Evolutionary conservation across 2,329 filamentous ascomycete species (phyloP), one percentile per base, ranked within the genome.

Genomic region (Cercospora sp.): DNA sequence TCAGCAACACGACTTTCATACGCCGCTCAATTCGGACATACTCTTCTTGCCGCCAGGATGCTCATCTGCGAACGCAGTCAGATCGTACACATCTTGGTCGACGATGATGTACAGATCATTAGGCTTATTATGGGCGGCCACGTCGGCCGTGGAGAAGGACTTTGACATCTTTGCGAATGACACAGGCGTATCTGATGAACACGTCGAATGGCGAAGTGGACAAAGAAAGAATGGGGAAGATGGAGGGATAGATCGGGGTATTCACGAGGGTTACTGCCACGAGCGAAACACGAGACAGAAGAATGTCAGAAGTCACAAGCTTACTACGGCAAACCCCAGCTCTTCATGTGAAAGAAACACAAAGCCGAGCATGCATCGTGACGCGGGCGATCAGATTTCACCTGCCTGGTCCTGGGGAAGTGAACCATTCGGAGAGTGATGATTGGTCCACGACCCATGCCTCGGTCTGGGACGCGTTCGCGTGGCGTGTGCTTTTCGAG

Each of bases 81-180:
- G 80, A 78, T 99, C 94, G 81, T 97, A 98, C 73, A 98, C 94
- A 81, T 98, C 94, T 76, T 94, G 91, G 74, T 98, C 94, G 73
- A 98, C 89, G 72, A 96, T 88, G 77, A 98, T 92, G 88, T 90
- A 98, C 69, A 97, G 85, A 78, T 90, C 90, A 77, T 93, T 89
- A 57, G 90, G 81, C 83, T 94, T 97, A 86, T 93, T 97, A 82
- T 98, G 94, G 82, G 91, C 89, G 78, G 94, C 90, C 71, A 99
- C 94, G 79, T 97, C 94, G 83, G 87, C 87, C 72, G 89, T 86
- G 64, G 90, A 91, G 80, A 97, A 97, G 31, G 87, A 90, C 83
- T 95, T 91, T 61, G 94, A 91, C 95, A 99, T 99, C 76, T 67
- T 86, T 76, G 53, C 53, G n/a, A 31, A 26, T n/a, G 45, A 30